phyloP scores from a whole-genome alignment of 306 rosid genomes.

The Cyclanthera cordifolia region DNA sequence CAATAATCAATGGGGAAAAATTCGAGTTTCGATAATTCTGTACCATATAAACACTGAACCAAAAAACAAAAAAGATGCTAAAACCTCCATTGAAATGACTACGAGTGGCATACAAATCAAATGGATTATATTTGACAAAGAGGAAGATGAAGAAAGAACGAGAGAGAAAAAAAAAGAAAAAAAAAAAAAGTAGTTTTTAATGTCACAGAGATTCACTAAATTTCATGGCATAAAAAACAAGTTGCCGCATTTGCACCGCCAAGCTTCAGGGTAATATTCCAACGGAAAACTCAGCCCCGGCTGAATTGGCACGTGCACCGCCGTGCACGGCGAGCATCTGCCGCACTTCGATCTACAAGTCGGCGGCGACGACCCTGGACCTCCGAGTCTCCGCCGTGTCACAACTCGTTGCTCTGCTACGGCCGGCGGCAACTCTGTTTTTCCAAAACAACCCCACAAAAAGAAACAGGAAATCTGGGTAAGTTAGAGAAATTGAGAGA shows the following conservation, averaged over 20 bases:
- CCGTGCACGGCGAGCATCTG: slow-evolving; percentile 59
- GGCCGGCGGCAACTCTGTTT: slow-evolving; percentile 13
- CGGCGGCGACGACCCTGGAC: slow-evolving; percentile 80
- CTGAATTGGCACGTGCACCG: slow-evolving; percentile 79
- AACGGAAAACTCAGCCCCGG: slow-evolving; percentile 62
- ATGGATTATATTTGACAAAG: slow-evolving; percentile 2
- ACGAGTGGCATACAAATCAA: neutral
- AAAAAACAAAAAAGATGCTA: neutral
- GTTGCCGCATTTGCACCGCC: slow-evolving; percentile 94
- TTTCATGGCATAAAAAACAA: slow-evolving; percentile 65
- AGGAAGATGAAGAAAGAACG: too few relatives aligned
- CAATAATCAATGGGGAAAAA: neutral
- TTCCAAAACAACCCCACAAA: neutral
- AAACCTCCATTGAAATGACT: slow-evolving; percentile 9
- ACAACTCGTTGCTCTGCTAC: slow-evolving; percentile 8
- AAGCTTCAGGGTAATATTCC: slow-evolving; percentile 95
- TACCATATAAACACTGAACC: neutral
- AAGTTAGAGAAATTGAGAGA: neutral
- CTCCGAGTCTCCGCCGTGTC: slow-evolving; percentile 30
- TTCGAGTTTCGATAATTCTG: neutral
- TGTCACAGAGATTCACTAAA: neutral
- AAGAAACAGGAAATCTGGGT: neutral
- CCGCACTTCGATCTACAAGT: slow-evolving; percentile 82
- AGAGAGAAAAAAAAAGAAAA: neutral
- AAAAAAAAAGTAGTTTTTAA: neutral